Conservation (phyloP, 192 early-diverging fungal genomes). For the Backusella tuberculispora region DNA sequence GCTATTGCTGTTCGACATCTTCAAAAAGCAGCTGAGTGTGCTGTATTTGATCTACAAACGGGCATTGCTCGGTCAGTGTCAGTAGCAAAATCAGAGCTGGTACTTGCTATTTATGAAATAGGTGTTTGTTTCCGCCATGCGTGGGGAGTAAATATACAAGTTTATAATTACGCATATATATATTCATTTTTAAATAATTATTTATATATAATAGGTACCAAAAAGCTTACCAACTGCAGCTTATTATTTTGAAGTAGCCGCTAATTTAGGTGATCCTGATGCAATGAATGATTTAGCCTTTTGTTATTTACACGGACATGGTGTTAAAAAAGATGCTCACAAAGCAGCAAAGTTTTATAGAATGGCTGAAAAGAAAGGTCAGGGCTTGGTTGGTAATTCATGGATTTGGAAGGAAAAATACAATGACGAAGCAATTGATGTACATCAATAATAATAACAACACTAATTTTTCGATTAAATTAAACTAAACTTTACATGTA, state of each 20-base stretch:
- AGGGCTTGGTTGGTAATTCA: conserved; percentile 73
- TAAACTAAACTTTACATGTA: not conserved
- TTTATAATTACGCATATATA: not conserved
- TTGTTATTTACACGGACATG: conserved; percentile 74
- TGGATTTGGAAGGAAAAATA: conserved; percentile 86
- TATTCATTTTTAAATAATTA: not conserved
- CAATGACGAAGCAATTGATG: conserved; percentile 38
- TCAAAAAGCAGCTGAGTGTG: conserved; percentile 70
- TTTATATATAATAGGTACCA: conserved; percentile 39
- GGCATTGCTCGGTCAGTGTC: conserved; percentile 53
- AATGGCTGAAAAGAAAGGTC: conserved; percentile 68
- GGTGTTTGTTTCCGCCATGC: conserved; percentile 81
- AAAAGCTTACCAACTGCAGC: conserved; percentile 73
- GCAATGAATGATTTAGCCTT: conserved; percentile 76
- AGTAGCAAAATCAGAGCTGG: conserved; percentile 64
- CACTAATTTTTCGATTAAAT: no score
- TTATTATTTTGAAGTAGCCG: conserved; percentile 82
- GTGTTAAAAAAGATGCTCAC: conserved; percentile 77
- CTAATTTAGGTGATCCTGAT: conserved; percentile 80
- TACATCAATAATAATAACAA: not conserved
- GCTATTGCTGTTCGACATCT: conserved; percentile 69
- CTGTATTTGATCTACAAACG: conserved; percentile 61
- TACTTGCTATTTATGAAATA: conserved; percentile 79
- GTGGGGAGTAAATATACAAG: conserved; percentile 60
- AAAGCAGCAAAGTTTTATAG: conserved; percentile 76